Base-by-base conservation (phyloP, 2,329 filamentous ascomycete genomes). In the Pestalotiopsis fici region DNA sequence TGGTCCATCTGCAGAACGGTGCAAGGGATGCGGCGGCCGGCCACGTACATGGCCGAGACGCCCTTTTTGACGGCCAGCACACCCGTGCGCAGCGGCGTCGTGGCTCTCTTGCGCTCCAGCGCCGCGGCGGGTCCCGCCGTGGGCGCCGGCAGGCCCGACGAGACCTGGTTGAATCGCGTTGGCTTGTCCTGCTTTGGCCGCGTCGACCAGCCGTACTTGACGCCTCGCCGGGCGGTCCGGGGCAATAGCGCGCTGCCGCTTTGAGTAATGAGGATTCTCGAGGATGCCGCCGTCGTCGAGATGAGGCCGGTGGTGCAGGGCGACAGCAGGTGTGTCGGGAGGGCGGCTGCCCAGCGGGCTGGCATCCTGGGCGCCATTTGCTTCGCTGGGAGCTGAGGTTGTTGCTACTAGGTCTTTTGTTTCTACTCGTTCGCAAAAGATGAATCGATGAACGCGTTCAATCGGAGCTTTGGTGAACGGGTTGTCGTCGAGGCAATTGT, bases 1-100 rank as follows among this genome's bases (percentile, higher is more conserved):
- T 93, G 87, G 80, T 99, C 96, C 74, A 99, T 86, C 83, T 98
- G 95, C 67, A 99, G 87, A 65, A 99, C 92, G 15, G 96, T 99
- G 84, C 94, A 97, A 23, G 95, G 87, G 67, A 91, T 92, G 71
- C 95, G 90, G 71, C 87, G 87, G 73, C 93, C 92, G 28, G 90
- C 88, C 76, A 94, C 91, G 86, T 92, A 98, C 71, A 98, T 82
- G 68, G 92, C 95, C 56, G 94, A 97, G 93, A 99, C 98, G 80
- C 96, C 96, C 83, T 95, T 95, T 83, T 99, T 99, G 78, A 91
- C 87, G 13, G 92, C 94, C 59, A 99, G 86, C 9, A 93, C 90
- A 35, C 96, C 96, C 2, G 94, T 91, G 31, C 96, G 92, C 55
- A 90, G 75, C 1, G 89, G 89, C 15, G 88, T 87, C 18, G 87